Evolutionary conservation across 192 early-diverging fungal species (phyloP).

Genomic region (Spizellomyces punctatus): DNA sequence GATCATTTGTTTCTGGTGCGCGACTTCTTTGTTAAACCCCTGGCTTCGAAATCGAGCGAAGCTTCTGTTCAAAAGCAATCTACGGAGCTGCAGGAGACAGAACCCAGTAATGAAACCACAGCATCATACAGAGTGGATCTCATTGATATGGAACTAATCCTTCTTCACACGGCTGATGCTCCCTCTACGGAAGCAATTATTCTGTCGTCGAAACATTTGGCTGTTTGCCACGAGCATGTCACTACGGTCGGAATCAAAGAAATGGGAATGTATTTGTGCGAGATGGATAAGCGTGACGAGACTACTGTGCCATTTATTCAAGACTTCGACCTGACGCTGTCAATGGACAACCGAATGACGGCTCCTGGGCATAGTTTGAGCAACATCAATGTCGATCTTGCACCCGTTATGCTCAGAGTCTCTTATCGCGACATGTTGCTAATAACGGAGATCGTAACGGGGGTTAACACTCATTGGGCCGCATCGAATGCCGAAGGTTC

Average conservation of each 20-base stretch:
- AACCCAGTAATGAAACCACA: not conserved
- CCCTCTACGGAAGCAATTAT: constrained; percentile 84
- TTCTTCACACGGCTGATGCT: constrained; percentile 75
- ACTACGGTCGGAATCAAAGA: constrained; percentile 76
- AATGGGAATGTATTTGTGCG: constrained; percentile 89
- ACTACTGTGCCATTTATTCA: constrained; percentile 87
- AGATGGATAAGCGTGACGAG: constrained; percentile 79
- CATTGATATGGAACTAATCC: constrained; percentile 77
- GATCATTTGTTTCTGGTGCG: constrained; percentile 83
- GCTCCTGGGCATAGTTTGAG: constrained; percentile 64
- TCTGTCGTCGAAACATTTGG: constrained; percentile 77
- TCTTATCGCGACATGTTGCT: constrained; percentile 86
- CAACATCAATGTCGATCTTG: constrained; percentile 72
- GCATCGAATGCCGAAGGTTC: not conserved
- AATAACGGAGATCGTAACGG: constrained; percentile 74
- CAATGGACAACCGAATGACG: constrained; percentile 73
- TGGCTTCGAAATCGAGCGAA: not conserved
- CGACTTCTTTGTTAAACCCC: constrained; percentile 62
- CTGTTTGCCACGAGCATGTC: constrained; percentile 77
- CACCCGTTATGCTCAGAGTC: constrained; percentile 76
- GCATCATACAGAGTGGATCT: constrained; percentile 80
- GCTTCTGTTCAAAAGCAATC: not conserved
- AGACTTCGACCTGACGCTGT: constrained; percentile 81
- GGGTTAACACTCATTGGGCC: constrained; percentile 12
- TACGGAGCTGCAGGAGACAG: not conserved